Conservation (phyloP, 1,284 basidiomycete genomes). For the Taiwanofungus camphoratus region DNA sequence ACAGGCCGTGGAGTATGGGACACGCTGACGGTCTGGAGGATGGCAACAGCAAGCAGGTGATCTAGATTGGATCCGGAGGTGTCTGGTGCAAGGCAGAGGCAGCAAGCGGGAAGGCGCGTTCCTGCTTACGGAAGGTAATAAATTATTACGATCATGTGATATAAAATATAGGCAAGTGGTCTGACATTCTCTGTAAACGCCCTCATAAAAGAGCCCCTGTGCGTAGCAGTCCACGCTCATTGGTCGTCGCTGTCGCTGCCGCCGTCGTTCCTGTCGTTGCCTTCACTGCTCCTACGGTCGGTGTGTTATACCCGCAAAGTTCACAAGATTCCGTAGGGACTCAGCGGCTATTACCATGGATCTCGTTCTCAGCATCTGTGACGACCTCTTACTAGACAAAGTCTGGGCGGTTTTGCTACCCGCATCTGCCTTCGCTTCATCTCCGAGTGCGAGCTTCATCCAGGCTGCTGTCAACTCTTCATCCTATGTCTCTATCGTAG, state of each 20-base stretch:
- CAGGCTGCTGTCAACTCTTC: constrained; percentile 27
- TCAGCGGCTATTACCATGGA: constrained; percentile 55
- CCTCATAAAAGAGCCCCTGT: constrained; percentile 6
- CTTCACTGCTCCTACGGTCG: not conserved
- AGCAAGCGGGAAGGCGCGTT: too few relatives aligned
- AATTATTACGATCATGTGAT: too few relatives aligned
- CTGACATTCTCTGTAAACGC: constrained; percentile 9
- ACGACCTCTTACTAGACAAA: constrained; percentile 75
- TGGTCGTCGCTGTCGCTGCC: constrained; percentile 6
- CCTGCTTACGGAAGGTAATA: too few relatives aligned
- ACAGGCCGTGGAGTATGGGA: too few relatives aligned
- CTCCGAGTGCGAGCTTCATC: constrained; percentile 15
- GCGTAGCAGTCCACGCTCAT: not conserved
- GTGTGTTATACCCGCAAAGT: constrained; percentile 1
- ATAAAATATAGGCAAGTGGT: constrained; percentile 9
- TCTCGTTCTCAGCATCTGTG: constrained; percentile 66
- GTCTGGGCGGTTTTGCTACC: constrained; percentile 76
- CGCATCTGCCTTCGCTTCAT: constrained; percentile 46
- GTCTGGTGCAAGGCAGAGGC: too few relatives aligned
- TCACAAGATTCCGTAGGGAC: not conserved
- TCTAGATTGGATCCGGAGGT: too few relatives aligned
- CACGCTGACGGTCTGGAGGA: too few relatives aligned
- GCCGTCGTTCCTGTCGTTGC: constrained; percentile 1
- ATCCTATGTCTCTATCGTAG: constrained; percentile 28
- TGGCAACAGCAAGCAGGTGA: too few relatives aligned